Evolutionary conservation across 495 filamentous ascomycete genomes (phyloP).

Genomic region (Xylaria sp.): DNA sequence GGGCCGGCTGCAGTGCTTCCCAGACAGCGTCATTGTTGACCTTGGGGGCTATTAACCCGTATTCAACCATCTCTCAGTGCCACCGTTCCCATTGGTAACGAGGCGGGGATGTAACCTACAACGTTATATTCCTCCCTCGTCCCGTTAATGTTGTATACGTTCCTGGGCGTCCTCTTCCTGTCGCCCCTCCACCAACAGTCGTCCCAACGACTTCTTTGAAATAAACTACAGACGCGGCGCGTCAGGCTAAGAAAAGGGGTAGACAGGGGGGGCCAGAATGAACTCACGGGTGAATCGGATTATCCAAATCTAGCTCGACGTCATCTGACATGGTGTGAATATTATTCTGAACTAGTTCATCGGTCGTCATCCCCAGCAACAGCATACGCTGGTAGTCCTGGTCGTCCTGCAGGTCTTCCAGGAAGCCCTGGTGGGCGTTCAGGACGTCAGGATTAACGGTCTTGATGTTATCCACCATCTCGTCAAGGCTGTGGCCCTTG

Average conservation of each 20-base stretch:
- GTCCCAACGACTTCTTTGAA: slow-evolving; percentile 22
- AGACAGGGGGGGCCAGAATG: neutral
- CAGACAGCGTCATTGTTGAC: slow-evolving; percentile 39
- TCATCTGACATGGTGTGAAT: slow-evolving; percentile 32
- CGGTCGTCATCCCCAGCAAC: slow-evolving; percentile 38
- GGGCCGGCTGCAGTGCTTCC: slow-evolving; percentile 44
- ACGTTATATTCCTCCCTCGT: slow-evolving; percentile 33
- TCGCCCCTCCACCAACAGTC: slow-evolving; percentile 11
- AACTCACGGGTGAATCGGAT: slow-evolving; percentile 36
- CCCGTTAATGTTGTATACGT: slow-evolving; percentile 41
- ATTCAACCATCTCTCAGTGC: slow-evolving; percentile 1
- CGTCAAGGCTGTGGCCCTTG: slow-evolving; percentile 2
- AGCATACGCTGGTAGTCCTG: slow-evolving; percentile 42
- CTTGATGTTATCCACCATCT: slow-evolving; percentile 7
- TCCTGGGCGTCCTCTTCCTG: slow-evolving; percentile 17
- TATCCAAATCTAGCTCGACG: slow-evolving; percentile 30
- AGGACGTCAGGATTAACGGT: neutral
- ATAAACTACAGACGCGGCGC: slow-evolving; percentile 19
- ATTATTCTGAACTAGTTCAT: slow-evolving; percentile 38
- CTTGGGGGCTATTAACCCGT: slow-evolving; percentile 21
- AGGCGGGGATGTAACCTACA: slow-evolving; percentile 29
- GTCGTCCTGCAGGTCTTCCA: slow-evolving; percentile 35
- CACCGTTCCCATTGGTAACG: neutral
- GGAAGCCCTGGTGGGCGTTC: slow-evolving; percentile 24
- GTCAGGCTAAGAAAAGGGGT: neutral